Conservation (phyloP, 208 protist genomes). For the Trypanosoma platydactyli region DNA sequence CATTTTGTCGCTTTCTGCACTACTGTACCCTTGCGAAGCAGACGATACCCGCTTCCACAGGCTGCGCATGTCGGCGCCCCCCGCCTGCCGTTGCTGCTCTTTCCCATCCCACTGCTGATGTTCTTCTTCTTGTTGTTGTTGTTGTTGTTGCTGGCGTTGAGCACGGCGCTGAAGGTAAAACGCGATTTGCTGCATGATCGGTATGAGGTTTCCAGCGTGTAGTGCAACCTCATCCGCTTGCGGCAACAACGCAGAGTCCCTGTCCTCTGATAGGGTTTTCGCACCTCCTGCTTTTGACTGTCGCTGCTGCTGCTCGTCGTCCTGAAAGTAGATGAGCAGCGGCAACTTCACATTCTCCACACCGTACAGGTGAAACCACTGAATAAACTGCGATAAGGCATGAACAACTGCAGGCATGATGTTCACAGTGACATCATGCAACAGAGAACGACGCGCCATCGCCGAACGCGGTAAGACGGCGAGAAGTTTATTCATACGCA, state of each 20-base stretch:
- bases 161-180: conserved; percentile 27
- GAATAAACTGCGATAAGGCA: conserved; percentile 28
- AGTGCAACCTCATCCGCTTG: conserved; percentile 12
- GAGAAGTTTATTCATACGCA: conserved; percentile 28
- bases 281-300: not conserved
- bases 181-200: conserved; percentile 21
- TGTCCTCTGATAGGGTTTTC: not conserved
- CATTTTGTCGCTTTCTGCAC: too few species aligned
- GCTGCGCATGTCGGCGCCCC: too few species aligned
- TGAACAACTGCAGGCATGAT: conserved; percentile 35
- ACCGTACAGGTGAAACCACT: conserved; percentile 29
- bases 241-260: not conserved
- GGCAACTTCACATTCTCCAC: conserved; percentile 34
- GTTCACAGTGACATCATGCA: conserved; percentile 31
- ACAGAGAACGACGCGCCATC: conserved; percentile 28
- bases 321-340: conserved; percentile 28
- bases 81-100: not conserved
- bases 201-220: conserved; percentile 33
- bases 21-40: too few species aligned
- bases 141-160: not conserved
- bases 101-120: not conserved
- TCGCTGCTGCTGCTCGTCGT: conserved; percentile 7
- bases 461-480: conserved; percentile 27
- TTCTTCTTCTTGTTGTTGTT: not conserved
- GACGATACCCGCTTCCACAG: too few species aligned